Evolutionary conservation across 805 yeast species (phyloP).

Genomic region (Lachancea fermentati): DNA sequence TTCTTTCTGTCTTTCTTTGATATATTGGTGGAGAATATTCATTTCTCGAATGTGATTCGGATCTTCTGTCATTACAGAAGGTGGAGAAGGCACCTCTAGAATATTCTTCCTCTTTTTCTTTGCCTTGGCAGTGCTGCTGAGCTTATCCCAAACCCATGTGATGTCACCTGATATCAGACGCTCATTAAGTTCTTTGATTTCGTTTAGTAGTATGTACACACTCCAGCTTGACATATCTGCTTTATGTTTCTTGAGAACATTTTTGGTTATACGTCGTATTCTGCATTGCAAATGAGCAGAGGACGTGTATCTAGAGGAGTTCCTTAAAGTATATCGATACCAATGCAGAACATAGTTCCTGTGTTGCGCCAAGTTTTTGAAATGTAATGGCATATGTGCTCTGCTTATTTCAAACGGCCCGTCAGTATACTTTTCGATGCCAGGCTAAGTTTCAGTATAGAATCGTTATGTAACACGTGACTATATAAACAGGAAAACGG

Average conservation of each 20-base stretch:
- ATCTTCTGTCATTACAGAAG: slow-evolving; percentile 5
- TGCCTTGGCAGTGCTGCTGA: slow-evolving; percentile 7
- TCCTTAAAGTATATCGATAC: slow-evolving; percentile 30
- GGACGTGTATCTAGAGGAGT: slow-evolving; percentile 13
- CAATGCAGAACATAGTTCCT: slow-evolving; percentile 25
- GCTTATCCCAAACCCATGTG: slow-evolving; percentile 10
- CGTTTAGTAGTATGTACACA: slow-evolving; percentile 13
- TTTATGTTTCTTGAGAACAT: slow-evolving; percentile 13
- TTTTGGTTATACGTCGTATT: slow-evolving; percentile 10
- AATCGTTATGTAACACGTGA: background rate
- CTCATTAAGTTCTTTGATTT: slow-evolving; percentile 15
- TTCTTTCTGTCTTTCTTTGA: slow-evolving; percentile 12
- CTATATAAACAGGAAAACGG: no score
- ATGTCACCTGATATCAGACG: slow-evolving; percentile 6
- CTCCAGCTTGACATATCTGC: slow-evolving; percentile 26
- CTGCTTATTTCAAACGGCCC: no score
- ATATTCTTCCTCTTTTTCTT: slow-evolving; percentile 6
- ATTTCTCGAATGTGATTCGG: slow-evolving; percentile 11
- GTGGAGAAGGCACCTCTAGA: background rate
- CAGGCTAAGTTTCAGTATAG: no score
- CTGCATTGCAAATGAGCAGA: slow-evolving; percentile 15
- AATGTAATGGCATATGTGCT: slow-evolving; percentile 29
- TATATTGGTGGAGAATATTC: slow-evolving; percentile 16
- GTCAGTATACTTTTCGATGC: no score
- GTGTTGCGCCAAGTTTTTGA: slow-evolving; percentile 27